phyloP scores from a whole-genome alignment of 2,329 filamentous ascomycete genomes.

The Neonectria sp. region DNA sequence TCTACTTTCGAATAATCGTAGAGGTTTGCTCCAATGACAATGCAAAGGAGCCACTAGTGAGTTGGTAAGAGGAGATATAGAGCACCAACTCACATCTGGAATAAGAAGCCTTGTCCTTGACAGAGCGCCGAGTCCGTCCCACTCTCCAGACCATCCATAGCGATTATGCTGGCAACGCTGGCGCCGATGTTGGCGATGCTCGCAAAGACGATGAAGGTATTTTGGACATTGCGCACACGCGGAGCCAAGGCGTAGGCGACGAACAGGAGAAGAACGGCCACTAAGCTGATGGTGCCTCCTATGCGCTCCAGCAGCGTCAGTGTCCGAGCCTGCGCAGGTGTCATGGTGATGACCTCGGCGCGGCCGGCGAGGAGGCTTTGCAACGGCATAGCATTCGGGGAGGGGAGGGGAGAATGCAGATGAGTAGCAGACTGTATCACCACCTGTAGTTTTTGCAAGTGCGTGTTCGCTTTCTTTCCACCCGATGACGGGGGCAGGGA shows the following conservation, averaged over 20 bases:
- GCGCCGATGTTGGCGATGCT: conserved; percentile 73
- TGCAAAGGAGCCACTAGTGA: conserved; percentile 59
- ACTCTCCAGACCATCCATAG: conserved; percentile 72
- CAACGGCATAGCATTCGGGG: conserved; percentile 28
- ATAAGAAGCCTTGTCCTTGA: conserved; percentile 71
- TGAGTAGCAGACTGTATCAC: conserved; percentile 12
- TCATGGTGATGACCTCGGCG: conserved; percentile 49
- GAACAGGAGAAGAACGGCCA: conserved; percentile 67
- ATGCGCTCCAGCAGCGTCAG: conserved; percentile 67
- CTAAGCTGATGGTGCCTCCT: conserved; percentile 68
- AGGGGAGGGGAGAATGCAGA: not conserved
- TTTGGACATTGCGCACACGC: conserved; percentile 70
- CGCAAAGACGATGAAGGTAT: conserved; percentile 74
- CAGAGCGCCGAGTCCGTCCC: conserved; percentile 72
- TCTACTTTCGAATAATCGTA: not conserved
- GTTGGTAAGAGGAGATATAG: conserved; percentile 60
- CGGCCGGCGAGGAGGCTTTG: conserved; percentile 36
- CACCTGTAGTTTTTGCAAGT: not conserved
- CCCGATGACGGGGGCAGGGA: not conserved
- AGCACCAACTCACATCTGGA: conserved; percentile 73
- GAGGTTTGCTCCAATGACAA: not conserved
- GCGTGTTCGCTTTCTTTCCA: not conserved
- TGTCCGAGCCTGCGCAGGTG: conserved; percentile 54
- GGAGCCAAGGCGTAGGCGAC: conserved; percentile 66
- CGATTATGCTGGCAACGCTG: conserved; percentile 79